Evolutionary conservation across 169 alveolate genomes (phyloP).

Genomic region (Cardiosporidium cionae): DNA sequence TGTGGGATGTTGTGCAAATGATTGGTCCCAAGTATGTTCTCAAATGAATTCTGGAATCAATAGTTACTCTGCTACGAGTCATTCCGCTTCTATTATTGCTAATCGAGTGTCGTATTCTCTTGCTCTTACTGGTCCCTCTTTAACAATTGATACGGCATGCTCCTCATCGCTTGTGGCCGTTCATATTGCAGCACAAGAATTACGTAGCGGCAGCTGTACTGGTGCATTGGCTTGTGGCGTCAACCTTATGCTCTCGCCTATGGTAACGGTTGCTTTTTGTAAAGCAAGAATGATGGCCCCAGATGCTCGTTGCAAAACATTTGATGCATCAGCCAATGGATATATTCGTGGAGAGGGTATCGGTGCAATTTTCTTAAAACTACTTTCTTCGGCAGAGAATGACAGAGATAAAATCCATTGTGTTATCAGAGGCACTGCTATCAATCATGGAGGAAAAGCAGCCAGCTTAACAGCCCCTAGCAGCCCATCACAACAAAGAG

Average conservation of each 20-base stretch:
- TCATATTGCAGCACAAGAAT: slow-evolving; percentile 49
- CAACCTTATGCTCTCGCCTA: slow-evolving; percentile 62
- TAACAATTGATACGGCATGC: slow-evolving; percentile 69
- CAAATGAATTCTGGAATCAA: slow-evolving; percentile 22
- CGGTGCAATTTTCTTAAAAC: slow-evolving; percentile 45
- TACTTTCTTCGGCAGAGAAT: slow-evolving; percentile 29
- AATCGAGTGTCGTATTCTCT: slow-evolving; percentile 61
- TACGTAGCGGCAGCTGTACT: slow-evolving; percentile 46
- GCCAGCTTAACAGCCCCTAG: slow-evolving; percentile 62
- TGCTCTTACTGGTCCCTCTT: slow-evolving; percentile 60
- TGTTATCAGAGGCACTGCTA: slow-evolving; percentile 48
- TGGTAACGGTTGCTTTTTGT: slow-evolving; percentile 60
- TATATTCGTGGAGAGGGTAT: slow-evolving; percentile 62
- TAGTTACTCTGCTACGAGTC: slow-evolving; percentile 54
- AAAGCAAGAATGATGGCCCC: slow-evolving; percentile 58
- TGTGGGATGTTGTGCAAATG: slow-evolving; percentile 60
- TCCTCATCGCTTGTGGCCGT: slow-evolving; percentile 66
- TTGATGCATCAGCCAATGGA: slow-evolving; percentile 62
- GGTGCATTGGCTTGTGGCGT: slow-evolving; percentile 60
- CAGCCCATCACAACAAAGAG: slow-evolving; percentile 60
- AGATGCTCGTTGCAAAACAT: slow-evolving; percentile 59
- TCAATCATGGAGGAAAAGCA: slow-evolving; percentile 59
- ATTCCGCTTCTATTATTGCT: slow-evolving; percentile 56
- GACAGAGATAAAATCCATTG: slow-evolving; percentile 33
- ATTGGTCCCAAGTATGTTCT: slow-evolving; percentile 48